Base-by-base conservation (phyloP, 441 rosid genomes). In the Arabidopsis lyrata region DNA sequence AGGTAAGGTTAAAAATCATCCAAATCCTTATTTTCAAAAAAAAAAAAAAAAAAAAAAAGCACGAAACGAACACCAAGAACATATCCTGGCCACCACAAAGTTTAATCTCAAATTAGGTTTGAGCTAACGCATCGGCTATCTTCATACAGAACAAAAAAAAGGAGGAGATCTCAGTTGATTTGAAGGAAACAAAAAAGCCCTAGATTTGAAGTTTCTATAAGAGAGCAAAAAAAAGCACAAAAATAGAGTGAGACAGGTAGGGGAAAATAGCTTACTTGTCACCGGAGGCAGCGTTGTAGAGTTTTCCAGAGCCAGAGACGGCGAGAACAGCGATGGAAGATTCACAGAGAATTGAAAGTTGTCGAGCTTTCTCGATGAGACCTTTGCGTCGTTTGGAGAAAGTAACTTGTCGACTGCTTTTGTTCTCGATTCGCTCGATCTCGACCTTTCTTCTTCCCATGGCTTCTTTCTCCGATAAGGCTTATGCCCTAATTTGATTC, bases 241-340 rank as follows among this genome's bases (percentile, higher is more conserved):
- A 52, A 63, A 45, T 69, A 22, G 3, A 44, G 55, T 11, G 14
- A 41, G 18, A 41, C 5, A 34, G 55, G 49, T 20, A 50, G 44
- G 14, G 29, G 39, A 5, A 5, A 49, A 11, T 8, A 52, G 32
- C 11, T 68, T 68, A 75, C 79, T 14, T 68, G 53, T 76, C 79
- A 0, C 75, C 79, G 48, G 70, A 56, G 3, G 66, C 18, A 5
- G 82, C 87, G 66, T 86, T 86, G 77, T 83, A 81, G 62, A 64
- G 47, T 64, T 85, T 92, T 3, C 91, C 96, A 6, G 89, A 60
- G 13, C 90, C 76, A 29, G 96, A 88, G 78, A 87, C 88, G 62
- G 88, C 55, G 53, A 90, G 72, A 48, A 88, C 73, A 70, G 86
- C 86, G 31, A 92, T 79, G 74, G 89, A 92, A 35, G 90, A 72